Base-by-base conservation (phyloP, 2,329 filamentous ascomycete genomes). In the Claviceps maximensis region DNA sequence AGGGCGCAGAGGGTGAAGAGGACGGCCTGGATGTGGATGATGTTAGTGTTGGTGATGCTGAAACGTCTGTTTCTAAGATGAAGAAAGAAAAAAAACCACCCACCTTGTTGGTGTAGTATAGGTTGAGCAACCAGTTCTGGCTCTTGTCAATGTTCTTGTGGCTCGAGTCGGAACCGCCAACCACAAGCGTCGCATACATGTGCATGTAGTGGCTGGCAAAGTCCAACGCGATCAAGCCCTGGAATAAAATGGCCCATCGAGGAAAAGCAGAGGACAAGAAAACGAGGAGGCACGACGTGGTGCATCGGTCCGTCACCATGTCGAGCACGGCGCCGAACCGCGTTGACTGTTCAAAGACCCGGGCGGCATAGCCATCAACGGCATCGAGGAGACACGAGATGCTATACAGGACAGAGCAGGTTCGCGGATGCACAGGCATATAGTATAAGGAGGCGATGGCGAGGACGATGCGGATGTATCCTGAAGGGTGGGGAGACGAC, bases 261-360 rank as follows among this genome's bases (percentile, higher is more conserved):
- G 93, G 93, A 72, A 95, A 98, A 21, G 93, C 93, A 15, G 89
- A 94, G 42, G 88, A 89, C 57, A 98, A 73, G 74, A 97, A 98
- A 50, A 97, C 90, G 49, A 98, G 80, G 61, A 98, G 73, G 69
- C 93, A 98, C 2, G 91, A 84, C 3, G 93, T 98, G 31, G 91
- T 97, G 76, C 93, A 97, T 56, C 93, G 86, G 71, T 98, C 93
- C 19, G 93, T 98, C 56, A 98, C 91, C 93, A 98, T 98, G 73
- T 98, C 93, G 58, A 98, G 78, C 36, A 98, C 91, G 33, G 91
- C 93, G 58, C 93, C 93, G 68, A 98, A 98, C 58, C 87, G 87
- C 52, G 93, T 97, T 40, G 87, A 91, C 70, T 98, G 93, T 63
- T 95, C 82, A 67, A 80, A 91, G 84, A 63, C 55, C 31, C 71